A percentile compares a stretch with the other conserved stretches of the same genome.
These are phyloP conservation scores for Plasmodium knowlesi DNA, from an alignment of 169 alveolate species.

Conservation along the genomic window DNA sequence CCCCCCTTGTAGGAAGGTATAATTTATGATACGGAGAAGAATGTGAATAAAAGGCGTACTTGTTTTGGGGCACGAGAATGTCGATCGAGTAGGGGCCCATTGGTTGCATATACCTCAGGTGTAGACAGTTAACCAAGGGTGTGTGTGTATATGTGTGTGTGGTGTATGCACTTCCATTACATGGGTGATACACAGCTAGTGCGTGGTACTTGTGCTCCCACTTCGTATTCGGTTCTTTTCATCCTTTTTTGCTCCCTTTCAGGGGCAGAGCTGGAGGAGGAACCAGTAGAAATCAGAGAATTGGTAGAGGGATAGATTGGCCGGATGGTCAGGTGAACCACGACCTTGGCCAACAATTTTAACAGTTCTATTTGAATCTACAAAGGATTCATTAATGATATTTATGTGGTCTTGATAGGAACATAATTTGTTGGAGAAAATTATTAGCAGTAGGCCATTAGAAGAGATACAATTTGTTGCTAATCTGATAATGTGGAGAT, in stretches of 20 bases:
- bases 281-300: slow-evolving; percentile 68
- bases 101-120: neutral
- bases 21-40: neutral
- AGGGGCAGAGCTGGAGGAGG: slow-evolving; percentile 20
- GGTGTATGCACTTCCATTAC: neutral
- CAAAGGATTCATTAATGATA: slow-evolving; percentile 50
- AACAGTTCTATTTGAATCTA: slow-evolving; percentile 20
- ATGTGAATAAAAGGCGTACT: neutral
- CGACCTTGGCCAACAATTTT: slow-evolving; percentile 73
- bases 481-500: slow-evolving; percentile 22
- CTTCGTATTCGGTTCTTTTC: too few relatives aligned
- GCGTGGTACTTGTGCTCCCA: neutral
- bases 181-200: neutral
- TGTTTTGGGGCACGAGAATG: neutral
- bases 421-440: slow-evolving; percentile 39
- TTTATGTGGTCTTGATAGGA: slow-evolving; percentile 63
- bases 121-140: neutral
- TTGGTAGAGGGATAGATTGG: slow-evolving; percentile 21
- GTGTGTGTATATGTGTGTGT: too few relatives aligned
- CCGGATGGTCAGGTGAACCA: slow-evolving; percentile 58
- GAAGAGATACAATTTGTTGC: slow-evolving; percentile 42
- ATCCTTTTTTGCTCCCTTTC: too few relatives aligned
- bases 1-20: neutral
- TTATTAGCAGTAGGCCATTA: slow-evolving; percentile 46
- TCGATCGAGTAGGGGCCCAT: neutral